Percentiles rank a stretch among this genome's conserved stretches.
These are phyloP conservation scores for Typha latifolia DNA, from an alignment of 176 grass and related monocot genomes.

Conservation along the genomic window DNA sequence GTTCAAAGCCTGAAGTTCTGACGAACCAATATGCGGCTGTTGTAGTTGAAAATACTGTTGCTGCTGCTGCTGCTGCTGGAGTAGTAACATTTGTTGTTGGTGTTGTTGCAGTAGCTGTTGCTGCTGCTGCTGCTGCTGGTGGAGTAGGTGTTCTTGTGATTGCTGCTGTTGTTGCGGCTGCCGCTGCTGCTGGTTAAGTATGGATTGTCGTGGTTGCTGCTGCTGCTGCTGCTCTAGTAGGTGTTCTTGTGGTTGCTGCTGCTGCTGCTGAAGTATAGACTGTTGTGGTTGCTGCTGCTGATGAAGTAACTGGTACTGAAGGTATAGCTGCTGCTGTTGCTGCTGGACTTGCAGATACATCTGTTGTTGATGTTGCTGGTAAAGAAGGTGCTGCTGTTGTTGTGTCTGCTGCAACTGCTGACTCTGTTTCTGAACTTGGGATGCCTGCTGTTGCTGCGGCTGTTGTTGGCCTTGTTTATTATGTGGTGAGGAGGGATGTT, in stretches of 20 bases:
- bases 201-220: too few species aligned
- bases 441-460: slow-evolving; percentile 36
- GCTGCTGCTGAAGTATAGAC: neutral
- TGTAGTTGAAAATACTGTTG: slow-evolving; percentile 38
- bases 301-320: slow-evolving; percentile 6
- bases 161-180: slow-evolving; percentile 17
- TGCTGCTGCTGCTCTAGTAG: too few species aligned
- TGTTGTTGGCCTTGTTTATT: slow-evolving; percentile 34
- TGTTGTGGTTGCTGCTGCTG: slow-evolving; percentile 9
- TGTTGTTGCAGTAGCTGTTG: slow-evolving; percentile 49
- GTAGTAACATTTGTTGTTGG: slow-evolving; percentile 41
- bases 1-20: slow-evolving; percentile 29
- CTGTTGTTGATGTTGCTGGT: slow-evolving; percentile 59
- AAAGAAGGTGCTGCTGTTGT: slow-evolving; percentile 59
- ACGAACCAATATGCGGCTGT: slow-evolving; percentile 28
- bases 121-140: slow-evolving; percentile 49
- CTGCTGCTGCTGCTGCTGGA: slow-evolving; percentile 48
- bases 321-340: slow-evolving; percentile 41
- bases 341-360: slow-evolving; percentile 63
- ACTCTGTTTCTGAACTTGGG: slow-evolving; percentile 42
- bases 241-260: slow-evolving; percentile 29
- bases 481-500: neutral
- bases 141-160: slow-evolving; percentile 26
- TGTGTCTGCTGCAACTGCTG: slow-evolving; percentile 26
- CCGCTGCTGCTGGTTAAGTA: too few species aligned